Conservation (phyloP, 139 green algal species). For the Chlamydomonas sp. region DNA sequence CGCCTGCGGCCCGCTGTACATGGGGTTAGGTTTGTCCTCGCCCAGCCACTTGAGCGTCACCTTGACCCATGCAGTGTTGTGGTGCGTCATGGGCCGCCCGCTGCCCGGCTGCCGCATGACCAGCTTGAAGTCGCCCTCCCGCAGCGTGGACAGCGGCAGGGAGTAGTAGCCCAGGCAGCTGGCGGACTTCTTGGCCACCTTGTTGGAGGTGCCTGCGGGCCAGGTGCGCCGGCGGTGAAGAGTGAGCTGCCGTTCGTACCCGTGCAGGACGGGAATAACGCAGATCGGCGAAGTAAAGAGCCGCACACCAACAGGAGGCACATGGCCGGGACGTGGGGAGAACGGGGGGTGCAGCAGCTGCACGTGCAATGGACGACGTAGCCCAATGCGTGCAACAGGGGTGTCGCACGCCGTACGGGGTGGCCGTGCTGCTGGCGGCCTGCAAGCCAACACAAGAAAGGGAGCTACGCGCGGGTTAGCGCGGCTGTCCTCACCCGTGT, state of each 20-base stretch:
- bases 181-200: not conserved
- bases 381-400: too few relatives aligned
- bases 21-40: not conserved
- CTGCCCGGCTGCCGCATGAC: not conserved
- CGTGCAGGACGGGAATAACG: too few relatives aligned
- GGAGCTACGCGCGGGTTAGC: not conserved
- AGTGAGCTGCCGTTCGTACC: too few relatives aligned
- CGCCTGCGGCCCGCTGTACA: not conserved
- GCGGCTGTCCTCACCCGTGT: not conserved
- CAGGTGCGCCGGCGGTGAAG: too few relatives aligned
- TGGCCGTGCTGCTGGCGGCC: too few relatives aligned
- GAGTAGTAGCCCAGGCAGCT: constrained; percentile 18
- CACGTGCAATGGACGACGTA: too few relatives aligned
- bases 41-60: not conserved
- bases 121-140: constrained; percentile 24
- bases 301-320: too few relatives aligned
- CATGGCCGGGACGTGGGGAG: too few relatives aligned
- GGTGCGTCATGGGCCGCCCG: not conserved
- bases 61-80: constrained; percentile 11
- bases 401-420: too few relatives aligned
- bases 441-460: too few relatives aligned
- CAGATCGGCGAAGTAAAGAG: too few relatives aligned
- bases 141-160: constrained; percentile 3
- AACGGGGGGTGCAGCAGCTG: too few relatives aligned
- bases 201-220: not conserved